Evolutionary conservation across 2,329 filamentous ascomycete genomes (phyloP).

Genomic region (Fusarium sp.): DNA sequence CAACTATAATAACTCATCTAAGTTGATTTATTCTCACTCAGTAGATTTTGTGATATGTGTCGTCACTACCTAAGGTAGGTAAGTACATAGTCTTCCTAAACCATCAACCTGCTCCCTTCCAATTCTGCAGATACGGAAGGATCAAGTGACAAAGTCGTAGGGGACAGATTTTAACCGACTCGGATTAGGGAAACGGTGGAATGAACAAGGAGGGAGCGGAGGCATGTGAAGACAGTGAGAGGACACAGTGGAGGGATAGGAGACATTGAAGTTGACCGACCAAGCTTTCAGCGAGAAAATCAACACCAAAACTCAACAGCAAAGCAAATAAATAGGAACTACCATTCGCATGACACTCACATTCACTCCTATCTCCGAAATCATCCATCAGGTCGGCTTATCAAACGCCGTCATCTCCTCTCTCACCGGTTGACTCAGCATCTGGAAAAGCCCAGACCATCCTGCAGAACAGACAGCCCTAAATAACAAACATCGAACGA

Average conservation of each 20-base stretch:
- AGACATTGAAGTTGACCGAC: neutral
- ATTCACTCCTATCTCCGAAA: neutral
- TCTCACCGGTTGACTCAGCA: constrained; percentile 17
- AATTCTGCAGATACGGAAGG: neutral
- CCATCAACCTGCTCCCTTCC: neutral
- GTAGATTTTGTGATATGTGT: too few relatives aligned
- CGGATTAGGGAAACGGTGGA: neutral
- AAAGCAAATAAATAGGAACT: neutral
- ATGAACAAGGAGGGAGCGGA: too few relatives aligned
- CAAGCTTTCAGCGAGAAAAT: neutral
- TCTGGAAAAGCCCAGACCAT: constrained; percentile 3
- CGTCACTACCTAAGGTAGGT: too few relatives aligned
- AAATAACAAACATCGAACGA: constrained; percentile 37
- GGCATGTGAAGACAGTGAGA: neutral
- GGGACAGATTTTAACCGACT: neutral
- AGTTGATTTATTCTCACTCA: too few relatives aligned
- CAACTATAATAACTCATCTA: too few relatives aligned
- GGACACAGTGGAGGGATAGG: neutral
- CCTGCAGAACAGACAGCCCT: constrained; percentile 24
- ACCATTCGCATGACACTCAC: neutral
- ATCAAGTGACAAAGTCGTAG: neutral
- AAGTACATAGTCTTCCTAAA: too few relatives aligned
- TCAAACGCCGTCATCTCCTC: constrained; percentile 1
- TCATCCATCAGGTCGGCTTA: neutral
- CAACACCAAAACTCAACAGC: neutral